A percentile compares a stretch with the other conserved stretches of the same genome.
phyloP scores from a whole-genome alignment of 192 early-diverging fungal genomes.

The Coemansia sp. region DNA sequence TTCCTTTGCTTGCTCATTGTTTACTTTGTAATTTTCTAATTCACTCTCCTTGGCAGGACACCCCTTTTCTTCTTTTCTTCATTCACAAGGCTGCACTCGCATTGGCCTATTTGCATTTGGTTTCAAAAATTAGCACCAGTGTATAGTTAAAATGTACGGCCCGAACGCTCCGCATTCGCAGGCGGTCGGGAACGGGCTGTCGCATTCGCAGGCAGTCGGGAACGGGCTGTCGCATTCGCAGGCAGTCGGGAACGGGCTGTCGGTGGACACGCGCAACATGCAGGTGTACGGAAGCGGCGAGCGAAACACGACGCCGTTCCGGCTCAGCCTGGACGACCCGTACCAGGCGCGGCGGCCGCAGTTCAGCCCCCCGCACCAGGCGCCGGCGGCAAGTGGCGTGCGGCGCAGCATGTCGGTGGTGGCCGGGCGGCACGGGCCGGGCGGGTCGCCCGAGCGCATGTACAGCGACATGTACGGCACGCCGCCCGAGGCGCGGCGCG shows the following conservation, averaged over 20 bases:
- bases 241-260: slow-evolving; percentile 12
- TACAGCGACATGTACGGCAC: slow-evolving; percentile 16
- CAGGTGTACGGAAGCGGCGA: background rate
- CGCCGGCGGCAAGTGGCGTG: background rate
- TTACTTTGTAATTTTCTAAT: background rate
- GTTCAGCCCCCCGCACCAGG: background rate
- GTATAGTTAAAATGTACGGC: background rate
- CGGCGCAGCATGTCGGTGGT: slow-evolving; percentile 1
- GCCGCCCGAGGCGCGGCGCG: slow-evolving; percentile 38
- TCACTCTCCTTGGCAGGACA: background rate
- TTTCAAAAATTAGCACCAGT: background rate
- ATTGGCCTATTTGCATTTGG: background rate
- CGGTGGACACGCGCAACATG: slow-evolving; percentile 25
- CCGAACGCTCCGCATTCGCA: background rate
- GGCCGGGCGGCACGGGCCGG: background rate
- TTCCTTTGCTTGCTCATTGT: background rate
- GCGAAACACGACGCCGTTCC: slow-evolving; percentile 6
- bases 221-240: slow-evolving; percentile 18
- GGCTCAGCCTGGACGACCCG: slow-evolving; percentile 2
- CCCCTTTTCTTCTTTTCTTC: slow-evolving; percentile 4
- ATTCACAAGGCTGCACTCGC: background rate
- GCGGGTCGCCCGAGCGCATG: slow-evolving; percentile 12
- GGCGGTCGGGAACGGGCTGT: slow-evolving; percentile 11
- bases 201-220: slow-evolving; percentile 3
- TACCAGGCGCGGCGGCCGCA: background rate